Percentiles rank a stretch among this genome's conserved stretches.
These are phyloP conservation scores for Crithidia sp. DNA, from an alignment of 208 protist species.

Conservation along the genomic window DNA sequence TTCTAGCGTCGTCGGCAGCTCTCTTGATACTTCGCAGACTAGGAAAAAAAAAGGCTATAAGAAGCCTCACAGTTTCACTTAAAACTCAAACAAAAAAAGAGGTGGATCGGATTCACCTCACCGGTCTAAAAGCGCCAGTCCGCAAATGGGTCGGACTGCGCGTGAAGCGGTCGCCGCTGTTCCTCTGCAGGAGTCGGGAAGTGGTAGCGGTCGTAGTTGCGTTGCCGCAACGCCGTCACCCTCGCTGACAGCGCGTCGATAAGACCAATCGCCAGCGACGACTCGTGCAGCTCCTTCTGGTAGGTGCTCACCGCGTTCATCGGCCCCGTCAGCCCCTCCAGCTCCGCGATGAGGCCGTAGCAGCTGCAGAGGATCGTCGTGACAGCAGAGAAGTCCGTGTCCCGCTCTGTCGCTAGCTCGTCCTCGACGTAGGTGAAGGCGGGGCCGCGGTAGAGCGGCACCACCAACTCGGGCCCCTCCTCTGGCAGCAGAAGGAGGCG, in stretches of 20 bases:
- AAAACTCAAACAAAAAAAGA: constrained; percentile 25
- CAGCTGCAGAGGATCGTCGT: constrained; percentile 29
- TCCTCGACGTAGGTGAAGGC: constrained; percentile 45
- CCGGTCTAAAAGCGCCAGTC: constrained; percentile 15
- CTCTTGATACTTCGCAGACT: not conserved
- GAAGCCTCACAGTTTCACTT: not conserved
- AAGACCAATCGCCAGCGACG: constrained; percentile 13
- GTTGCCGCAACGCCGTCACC: constrained; percentile 10
- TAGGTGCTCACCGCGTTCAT: constrained; percentile 32
- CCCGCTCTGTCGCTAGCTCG: constrained; percentile 24
- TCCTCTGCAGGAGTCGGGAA: constrained; percentile 4
- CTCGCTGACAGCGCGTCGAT: constrained; percentile 35
- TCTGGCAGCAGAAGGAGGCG: not conserved
- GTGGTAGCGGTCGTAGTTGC: constrained; percentile 34
- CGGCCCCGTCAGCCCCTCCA: constrained; percentile 14
- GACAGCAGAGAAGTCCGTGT: constrained; percentile 44
- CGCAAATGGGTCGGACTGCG: constrained; percentile 16
- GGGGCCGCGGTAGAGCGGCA: constrained; percentile 31
- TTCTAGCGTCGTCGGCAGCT: not conserved
- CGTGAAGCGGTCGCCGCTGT: constrained; percentile 5
- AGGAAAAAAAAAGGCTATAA: constrained; percentile 10
- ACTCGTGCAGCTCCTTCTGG: constrained; percentile 48
- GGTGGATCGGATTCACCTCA: constrained; percentile 15
- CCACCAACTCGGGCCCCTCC: not conserved
- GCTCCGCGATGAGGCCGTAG: constrained; percentile 33